phyloP scores from a whole-genome alignment of 345 rosid species.

The Turnera subulata region DNA sequence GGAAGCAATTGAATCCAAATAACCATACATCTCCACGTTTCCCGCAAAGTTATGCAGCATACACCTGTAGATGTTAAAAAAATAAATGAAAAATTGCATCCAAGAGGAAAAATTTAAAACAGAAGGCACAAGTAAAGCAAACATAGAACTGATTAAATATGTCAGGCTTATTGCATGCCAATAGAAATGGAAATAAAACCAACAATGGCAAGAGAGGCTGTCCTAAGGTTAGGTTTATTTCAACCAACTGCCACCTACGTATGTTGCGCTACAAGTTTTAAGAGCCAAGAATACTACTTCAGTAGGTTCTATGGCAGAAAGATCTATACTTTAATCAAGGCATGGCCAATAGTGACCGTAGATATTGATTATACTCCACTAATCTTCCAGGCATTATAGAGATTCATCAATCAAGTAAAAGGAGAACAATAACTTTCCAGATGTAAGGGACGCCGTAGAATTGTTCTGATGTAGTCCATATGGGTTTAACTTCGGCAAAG shows the following conservation, averaged over 20 bases:
- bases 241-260: too few relatives aligned
- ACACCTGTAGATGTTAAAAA: conserved; percentile 45
- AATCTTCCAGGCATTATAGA: background rate
- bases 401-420: background rate
- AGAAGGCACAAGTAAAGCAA: background rate
- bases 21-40: conserved; percentile 69
- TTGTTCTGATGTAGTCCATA: conserved; percentile 61
- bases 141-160: background rate
- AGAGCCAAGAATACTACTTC: too few relatives aligned
- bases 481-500: conserved; percentile 70
- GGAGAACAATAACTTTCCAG: conserved; percentile 42
- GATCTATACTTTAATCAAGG: too few relatives aligned
- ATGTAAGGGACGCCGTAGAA: conserved; percentile 75
- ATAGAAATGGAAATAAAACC: too few relatives aligned
- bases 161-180: too few relatives aligned
- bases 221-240: too few relatives aligned
- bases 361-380: too few relatives aligned
- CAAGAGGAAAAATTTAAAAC: background rate
- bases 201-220: too few relatives aligned
- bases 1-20: conserved; percentile 59
- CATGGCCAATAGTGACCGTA: too few relatives aligned
- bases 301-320: too few relatives aligned
- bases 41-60: conserved; percentile 82
- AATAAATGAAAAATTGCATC: conserved; percentile 5
- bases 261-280: too few relatives aligned